A percentile compares a stretch with the other conserved stretches of the same genome.
phyloP scores from a whole-genome alignment of 257 asterid species.

The Nemophila menziesii region DNA sequence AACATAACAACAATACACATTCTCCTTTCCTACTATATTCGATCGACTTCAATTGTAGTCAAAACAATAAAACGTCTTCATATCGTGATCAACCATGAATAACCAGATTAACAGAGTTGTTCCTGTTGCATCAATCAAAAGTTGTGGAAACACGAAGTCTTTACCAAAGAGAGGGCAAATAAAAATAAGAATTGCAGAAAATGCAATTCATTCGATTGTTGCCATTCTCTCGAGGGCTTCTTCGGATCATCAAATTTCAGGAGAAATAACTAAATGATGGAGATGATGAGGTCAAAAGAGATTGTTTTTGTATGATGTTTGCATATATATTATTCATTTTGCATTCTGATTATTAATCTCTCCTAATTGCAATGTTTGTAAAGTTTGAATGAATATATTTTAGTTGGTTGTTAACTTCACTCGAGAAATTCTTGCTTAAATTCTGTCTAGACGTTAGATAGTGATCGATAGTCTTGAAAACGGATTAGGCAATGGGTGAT shows the following conservation, averaged over 20 bases:
- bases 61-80: not conserved
- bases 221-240: constrained; percentile 22
- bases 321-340: too few relatives aligned
- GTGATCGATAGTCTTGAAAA: too few relatives aligned
- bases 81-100: constrained; percentile 12
- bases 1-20: not conserved
- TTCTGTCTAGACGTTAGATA: too few relatives aligned
- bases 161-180: constrained; percentile 39
- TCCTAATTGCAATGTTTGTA: too few relatives aligned
- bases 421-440: too few relatives aligned
- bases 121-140: constrained; percentile 14
- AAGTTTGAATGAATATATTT: too few relatives aligned
- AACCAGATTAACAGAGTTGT: constrained; percentile 10
- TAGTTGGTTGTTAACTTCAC: too few relatives aligned
- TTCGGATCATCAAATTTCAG: constrained; percentile 19
- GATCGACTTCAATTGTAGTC: not conserved
- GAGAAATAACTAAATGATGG: constrained; percentile 8
- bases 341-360: too few relatives aligned
- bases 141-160: constrained; percentile 15
- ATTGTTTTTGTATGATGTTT: not conserved
- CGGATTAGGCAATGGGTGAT: too few relatives aligned
- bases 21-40: not conserved
- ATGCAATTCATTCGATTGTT: constrained; percentile 27
- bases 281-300: constrained; percentile 1
- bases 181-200: constrained; percentile 32